A percentile compares a stretch with the other conserved stretches of the same genome.
phyloP scores from a whole-genome alignment of 176 grass and related monocot species.

The Microstegium vimineum region DNA sequence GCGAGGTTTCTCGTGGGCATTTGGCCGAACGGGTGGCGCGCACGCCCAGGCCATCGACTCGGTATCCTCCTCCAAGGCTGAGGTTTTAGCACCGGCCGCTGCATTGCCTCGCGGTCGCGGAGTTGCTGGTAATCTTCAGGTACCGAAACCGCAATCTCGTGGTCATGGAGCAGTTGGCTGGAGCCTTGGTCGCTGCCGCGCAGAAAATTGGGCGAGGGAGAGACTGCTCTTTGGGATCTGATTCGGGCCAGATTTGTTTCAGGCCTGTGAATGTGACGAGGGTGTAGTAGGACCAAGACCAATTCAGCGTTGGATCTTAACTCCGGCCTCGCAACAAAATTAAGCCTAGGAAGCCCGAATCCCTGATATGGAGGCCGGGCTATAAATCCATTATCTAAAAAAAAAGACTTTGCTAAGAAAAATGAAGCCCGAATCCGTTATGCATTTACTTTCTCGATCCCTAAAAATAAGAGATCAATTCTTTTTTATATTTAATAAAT shows the following conservation, averaged over 20 bases:
- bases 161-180: neutral
- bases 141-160: neutral
- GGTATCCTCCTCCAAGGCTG: neutral
- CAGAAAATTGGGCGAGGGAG: neutral
- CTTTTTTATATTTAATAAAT: too few relatives aligned
- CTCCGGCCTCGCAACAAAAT: too few relatives aligned
- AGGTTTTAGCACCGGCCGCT: neutral
- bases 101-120: neutral
- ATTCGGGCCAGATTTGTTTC: neutral
- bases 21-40: conserved; percentile 24
- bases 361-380: too few relatives aligned
- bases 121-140: neutral
- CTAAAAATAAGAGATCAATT: too few relatives aligned
- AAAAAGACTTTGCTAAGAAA: too few relatives aligned
- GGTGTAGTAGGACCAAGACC: too few relatives aligned
- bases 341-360: too few relatives aligned
- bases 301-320: too few relatives aligned
- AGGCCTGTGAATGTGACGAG: too few relatives aligned
- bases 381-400: too few relatives aligned
- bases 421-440: too few relatives aligned
- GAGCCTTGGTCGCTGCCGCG: neutral
- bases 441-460: too few relatives aligned
- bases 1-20: conserved; percentile 7
- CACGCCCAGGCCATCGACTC: neutral
- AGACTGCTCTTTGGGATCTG: neutral